Evolutionary conservation across 768 basidiomycete species (phyloP).

Genomic region (Coprinopsis sp.): DNA sequence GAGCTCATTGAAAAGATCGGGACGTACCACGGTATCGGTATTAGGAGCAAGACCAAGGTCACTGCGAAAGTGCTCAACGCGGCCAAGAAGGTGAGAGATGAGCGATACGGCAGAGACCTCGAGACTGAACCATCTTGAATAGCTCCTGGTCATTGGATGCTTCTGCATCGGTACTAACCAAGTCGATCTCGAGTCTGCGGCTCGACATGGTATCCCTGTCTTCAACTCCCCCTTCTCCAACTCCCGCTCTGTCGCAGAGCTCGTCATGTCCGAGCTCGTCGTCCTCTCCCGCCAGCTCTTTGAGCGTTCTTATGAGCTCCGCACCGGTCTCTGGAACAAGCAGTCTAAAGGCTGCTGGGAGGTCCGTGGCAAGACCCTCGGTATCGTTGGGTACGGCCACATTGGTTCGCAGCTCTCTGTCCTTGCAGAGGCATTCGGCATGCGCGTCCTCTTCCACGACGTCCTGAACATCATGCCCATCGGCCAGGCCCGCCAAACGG

Average conservation of each 20-base stretch:
- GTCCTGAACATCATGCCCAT: constrained; percentile 97
- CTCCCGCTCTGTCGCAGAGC: constrained; percentile 97
- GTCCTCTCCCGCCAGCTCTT: constrained; percentile 91
- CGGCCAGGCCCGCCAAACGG: constrained; percentile 88
- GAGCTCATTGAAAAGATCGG: constrained; percentile 84
- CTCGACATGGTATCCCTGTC: constrained; percentile 88
- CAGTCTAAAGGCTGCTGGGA: constrained; percentile 99
- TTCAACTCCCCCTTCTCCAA: constrained; percentile 99
- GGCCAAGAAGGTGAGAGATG: constrained; percentile 72
- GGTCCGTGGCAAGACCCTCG: constrained; percentile 93
- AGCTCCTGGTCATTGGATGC: constrained; percentile 96
- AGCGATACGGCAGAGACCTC: no score
- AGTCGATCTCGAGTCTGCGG: constrained; percentile 83
- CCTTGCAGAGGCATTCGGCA: constrained; percentile 92
- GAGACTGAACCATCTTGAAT: no score
- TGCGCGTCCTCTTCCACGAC: constrained; percentile 94
- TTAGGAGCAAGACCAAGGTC: constrained; percentile 96
- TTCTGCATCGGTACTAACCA: constrained; percentile 99
- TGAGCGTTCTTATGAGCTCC: constrained; percentile 85
- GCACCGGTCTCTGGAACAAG: constrained; percentile 94
- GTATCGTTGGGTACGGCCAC: constrained; percentile 98
- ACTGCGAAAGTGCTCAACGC: constrained; percentile 86
- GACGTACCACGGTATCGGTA: constrained; percentile 90
- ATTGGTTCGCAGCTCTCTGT: constrained; percentile 97
- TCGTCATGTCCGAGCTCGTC: constrained; percentile 92